Percentiles rank a stretch among this genome's conserved stretches.
Conservation (phyloP, 2,329 filamentous ascomycete genomes). For the Ceratocystis eucalypticola region DNA sequence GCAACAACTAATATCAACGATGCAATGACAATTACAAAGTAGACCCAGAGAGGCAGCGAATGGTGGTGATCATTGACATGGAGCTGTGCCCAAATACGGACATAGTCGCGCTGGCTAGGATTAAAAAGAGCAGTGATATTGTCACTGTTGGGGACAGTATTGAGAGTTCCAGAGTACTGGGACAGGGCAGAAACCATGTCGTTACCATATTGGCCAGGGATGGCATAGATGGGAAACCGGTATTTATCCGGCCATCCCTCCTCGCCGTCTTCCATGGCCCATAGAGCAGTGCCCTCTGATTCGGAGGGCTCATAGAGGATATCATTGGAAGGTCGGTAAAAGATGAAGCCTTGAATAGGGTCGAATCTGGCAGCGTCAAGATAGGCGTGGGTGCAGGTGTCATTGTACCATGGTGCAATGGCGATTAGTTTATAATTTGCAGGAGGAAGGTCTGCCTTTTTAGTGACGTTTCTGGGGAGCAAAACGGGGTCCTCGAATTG, state of each 20-base stretch:
- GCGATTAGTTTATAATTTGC: slow-evolving; percentile 64
- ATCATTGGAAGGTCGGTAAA: slow-evolving; percentile 46
- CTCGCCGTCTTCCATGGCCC: slow-evolving; percentile 53
- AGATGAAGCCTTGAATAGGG: slow-evolving; percentile 48
- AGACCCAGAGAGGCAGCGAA: slow-evolving; percentile 69
- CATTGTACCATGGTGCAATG: slow-evolving; percentile 72
- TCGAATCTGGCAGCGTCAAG: slow-evolving; percentile 47
- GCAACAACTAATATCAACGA: slow-evolving; percentile 56
- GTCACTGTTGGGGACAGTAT: slow-evolving; percentile 42
- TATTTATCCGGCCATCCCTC: slow-evolving; percentile 59
- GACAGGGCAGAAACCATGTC: slow-evolving; percentile 58
- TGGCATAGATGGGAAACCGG: slow-evolving; percentile 68
- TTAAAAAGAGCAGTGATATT: slow-evolving; percentile 43
- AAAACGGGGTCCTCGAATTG: slow-evolving; percentile 39
- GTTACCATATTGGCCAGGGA: slow-evolving; percentile 53
- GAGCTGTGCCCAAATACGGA: slow-evolving; percentile 46
- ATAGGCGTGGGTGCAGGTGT: slow-evolving; percentile 59
- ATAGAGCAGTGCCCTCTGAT: slow-evolving; percentile 41
- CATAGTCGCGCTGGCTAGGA: slow-evolving; percentile 43
- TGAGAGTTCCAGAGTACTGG: slow-evolving; percentile 64
- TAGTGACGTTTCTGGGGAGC: slow-evolving; percentile 63
- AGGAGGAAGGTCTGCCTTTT: slow-evolving; percentile 52
- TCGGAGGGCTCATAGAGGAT: slow-evolving; percentile 23
- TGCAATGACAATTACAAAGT: slow-evolving; percentile 56
- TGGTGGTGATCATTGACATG: slow-evolving; percentile 33